Conservation (phyloP, 2,329 filamentous ascomycete species). For the Chaetomiaceae sp. region DNA sequence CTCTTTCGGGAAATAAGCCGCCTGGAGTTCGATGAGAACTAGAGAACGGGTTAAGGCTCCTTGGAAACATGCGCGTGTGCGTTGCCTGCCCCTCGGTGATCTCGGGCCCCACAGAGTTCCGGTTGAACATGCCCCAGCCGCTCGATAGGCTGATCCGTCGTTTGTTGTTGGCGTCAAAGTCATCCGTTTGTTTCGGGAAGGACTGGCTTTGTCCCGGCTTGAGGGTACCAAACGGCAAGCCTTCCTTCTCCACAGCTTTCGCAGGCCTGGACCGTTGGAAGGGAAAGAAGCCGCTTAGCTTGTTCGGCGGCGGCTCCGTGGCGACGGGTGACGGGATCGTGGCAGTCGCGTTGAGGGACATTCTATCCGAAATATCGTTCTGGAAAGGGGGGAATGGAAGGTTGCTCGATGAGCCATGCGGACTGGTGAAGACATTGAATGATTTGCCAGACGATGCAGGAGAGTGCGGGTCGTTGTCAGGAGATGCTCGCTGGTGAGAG, state of each 20-base stretch:
- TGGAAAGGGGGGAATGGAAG: conserved; percentile 49
- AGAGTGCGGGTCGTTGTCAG: conserved; percentile 51
- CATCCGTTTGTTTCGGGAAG: conserved; percentile 60
- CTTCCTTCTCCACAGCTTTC: conserved; percentile 57
- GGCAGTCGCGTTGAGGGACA: conserved; percentile 35
- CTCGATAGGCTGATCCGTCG: conserved; percentile 53
- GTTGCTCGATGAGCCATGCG: conserved; percentile 56
- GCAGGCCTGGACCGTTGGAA: conserved; percentile 57
- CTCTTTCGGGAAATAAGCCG: conserved; percentile 48
- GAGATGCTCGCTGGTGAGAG: conserved; percentile 29
- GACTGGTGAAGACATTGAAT: conserved; percentile 55
- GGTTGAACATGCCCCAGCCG: conserved; percentile 54
- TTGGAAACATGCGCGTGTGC: conserved; percentile 36
- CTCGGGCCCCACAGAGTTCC: conserved; percentile 47
- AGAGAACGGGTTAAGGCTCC: conserved; percentile 43
- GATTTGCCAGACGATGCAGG: conserved; percentile 56
- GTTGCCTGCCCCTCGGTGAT: conserved; percentile 33
- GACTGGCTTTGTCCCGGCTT: conserved; percentile 73
- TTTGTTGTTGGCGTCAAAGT: conserved; percentile 48
- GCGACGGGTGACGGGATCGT: conserved; percentile 39
- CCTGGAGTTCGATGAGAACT: conserved; percentile 45
- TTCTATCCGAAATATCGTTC: conserved; percentile 42
- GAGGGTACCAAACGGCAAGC: conserved; percentile 62
- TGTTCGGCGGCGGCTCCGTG: conserved; percentile 33
- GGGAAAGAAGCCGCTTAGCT: conserved; percentile 49